Percentiles rank a stretch among this genome's conserved stretches.
Conservation (phyloP, 2,329 filamentous ascomycete genomes). For the Hymenoscyphus occultus region DNA sequence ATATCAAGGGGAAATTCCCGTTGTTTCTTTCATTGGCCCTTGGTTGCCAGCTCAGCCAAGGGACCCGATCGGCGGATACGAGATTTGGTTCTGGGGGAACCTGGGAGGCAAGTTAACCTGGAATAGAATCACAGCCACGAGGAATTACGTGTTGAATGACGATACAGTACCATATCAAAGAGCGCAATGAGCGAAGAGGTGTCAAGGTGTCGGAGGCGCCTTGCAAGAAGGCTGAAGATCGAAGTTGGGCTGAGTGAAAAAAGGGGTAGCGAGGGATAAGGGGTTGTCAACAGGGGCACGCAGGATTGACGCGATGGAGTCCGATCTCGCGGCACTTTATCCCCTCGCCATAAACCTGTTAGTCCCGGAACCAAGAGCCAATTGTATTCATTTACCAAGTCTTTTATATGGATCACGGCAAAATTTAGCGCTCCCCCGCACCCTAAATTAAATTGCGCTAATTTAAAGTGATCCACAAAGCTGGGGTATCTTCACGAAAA, state of each 20-base stretch:
- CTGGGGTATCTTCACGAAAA: background rate
- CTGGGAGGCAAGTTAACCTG: background rate
- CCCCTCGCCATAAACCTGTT: background rate
- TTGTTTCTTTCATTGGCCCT: background rate
- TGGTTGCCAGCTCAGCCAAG: background rate
- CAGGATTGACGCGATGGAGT: constrained; percentile 1
- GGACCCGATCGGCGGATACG: background rate
- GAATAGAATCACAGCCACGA: background rate
- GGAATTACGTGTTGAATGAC: too few relatives aligned
- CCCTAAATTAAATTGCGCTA: constrained; percentile 1
- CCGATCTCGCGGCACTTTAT: background rate
- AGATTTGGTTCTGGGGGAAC: constrained; percentile 1
- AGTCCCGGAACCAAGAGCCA: background rate
- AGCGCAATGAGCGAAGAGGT: background rate
- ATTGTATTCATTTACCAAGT: background rate
- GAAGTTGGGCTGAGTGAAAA: background rate
- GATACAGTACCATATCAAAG: too few relatives aligned
- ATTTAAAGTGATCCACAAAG: background rate
- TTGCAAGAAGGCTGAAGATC: background rate
- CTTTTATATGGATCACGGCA: background rate
- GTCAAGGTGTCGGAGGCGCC: background rate
- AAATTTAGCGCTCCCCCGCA: background rate
- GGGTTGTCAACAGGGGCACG: background rate
- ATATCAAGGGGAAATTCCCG: background rate
- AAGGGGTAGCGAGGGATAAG: background rate